Base-by-base conservation (phyloP, 2,329 filamentous ascomycete genomes). In the Dactylellina leptospora region DNA sequence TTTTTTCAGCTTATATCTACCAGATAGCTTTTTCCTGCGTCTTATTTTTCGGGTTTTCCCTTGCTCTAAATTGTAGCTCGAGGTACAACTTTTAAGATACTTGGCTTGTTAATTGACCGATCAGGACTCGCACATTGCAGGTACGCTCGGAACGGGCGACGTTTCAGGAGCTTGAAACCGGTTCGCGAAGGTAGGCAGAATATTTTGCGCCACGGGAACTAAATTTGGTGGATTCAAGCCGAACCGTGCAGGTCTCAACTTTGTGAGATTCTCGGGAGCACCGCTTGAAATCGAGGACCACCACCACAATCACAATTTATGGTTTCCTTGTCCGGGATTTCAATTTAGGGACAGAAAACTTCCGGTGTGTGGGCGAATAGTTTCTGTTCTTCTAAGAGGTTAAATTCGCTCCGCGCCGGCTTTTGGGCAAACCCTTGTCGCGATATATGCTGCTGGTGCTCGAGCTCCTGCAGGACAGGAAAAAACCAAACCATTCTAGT, bases 331-430 rank as follows among this genome's bases (percentile, higher is more conserved):
- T 40, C 42, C 30, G n/a, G n/a, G n/a, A n/a, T n/a, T n/a, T n/a
- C 18, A 55, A 55, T n/a, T 22, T 42, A 16, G 22, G 18, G 27
- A 42, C 36, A 13, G 22, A 36, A 47, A 40, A 48, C 20, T 42
- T 54, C 16, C 40, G 51, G 23, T 44, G 28, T 38, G 51, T 44
- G 61, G 51, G n/a, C 25, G 25, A n/a, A 30, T 45, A 8, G 23
- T 50, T n/a, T n/a, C n/a, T 27, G 27, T 60, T 59, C 53, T 38
- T n/a, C n/a, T n/a, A n/a, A n/a, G 36, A 53, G 45, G 45, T 59
- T 60, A 68, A 68, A 54, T 53, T 68, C 62, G 61, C 61, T 42
- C 61, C 61, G 28, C 42, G 62, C 62, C 62, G 53, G 62, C 62
- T 53, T 60, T 59, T n/a, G n/a, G n/a, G 54, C 47, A 68, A 45